Evolutionary conservation across 331 rosid species (phyloP).

Genomic region (Pyrus hybrid): DNA sequence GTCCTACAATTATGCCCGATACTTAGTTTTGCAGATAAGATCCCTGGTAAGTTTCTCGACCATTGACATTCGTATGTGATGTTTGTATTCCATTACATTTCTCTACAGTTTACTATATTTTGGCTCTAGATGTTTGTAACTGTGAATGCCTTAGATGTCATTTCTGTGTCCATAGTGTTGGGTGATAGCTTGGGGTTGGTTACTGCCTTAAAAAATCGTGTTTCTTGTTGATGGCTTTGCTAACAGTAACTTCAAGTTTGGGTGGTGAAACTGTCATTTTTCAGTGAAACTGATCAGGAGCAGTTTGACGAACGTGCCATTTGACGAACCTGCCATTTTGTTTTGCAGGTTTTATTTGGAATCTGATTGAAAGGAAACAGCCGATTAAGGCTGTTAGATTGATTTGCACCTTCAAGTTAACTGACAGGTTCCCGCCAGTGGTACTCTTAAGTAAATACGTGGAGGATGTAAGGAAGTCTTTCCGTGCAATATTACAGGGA

Average conservation of each 20-base stretch:
- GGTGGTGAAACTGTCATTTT: neutral
- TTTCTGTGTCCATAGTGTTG: neutral
- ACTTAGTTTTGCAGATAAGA: slow-evolving; percentile 30
- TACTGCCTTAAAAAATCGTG: neutral
- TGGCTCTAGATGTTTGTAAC: neutral
- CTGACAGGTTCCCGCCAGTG: slow-evolving; percentile 28
- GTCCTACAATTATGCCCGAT: slow-evolving; percentile 29
- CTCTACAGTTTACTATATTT: neutral
- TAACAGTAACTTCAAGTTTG: neutral
- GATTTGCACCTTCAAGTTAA: slow-evolving; percentile 39
- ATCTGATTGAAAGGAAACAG: slow-evolving; percentile 31
- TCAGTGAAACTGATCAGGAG: neutral
- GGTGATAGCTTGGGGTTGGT: neutral
- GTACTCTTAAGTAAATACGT: slow-evolving; percentile 18
- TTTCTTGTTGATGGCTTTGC: neutral
- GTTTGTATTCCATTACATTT: neutral
- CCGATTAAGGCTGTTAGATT: slow-evolving; percentile 38
- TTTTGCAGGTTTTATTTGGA: slow-evolving; percentile 39
- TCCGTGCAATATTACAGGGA: neutral
- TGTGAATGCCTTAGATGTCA: neutral
- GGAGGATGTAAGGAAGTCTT: slow-evolving; percentile 4
- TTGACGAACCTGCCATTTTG: neutral
- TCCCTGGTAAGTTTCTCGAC: slow-evolving; percentile 38
- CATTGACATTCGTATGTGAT: neutral
- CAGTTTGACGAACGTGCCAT: neutral